Evolutionary conservation across 1,139 yeast genomes (phyloP), one percentile per base, ranked within the genome.

Genomic region (Scheffersomyces illinoinensis): DNA sequence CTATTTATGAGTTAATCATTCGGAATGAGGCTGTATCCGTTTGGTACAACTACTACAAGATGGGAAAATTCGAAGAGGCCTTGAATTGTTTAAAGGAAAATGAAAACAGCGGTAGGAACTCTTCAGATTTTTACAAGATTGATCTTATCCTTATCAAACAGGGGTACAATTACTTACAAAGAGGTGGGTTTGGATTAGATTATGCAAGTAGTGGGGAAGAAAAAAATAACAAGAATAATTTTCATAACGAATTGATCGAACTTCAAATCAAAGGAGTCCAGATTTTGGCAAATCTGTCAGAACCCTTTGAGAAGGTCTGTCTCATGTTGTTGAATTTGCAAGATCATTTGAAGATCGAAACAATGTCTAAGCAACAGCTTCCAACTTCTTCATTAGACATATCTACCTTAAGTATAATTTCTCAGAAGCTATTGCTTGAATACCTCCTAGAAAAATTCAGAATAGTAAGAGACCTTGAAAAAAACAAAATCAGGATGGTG

Each of bases 291-390:
- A 67, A 75, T 46, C 88, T 90, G 67, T 79, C 87, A 21, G 87
- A 84, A 58, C 87, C 93, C 0, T 84, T 93, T 68, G 97, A 92
- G 65, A 81, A 86, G 24, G 84, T 90, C 12, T 87, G 96, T 5
- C 72, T 91, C 48, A 79, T 81, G 74, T 81, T 92, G 50, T 72
- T 92, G 65, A 87, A 86, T 60, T 57, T 71, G 23, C 71, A 69
- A 56, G 65, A 55, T 52, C 39, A 48, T 47, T 18, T 23, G 47
- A 48, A 46, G 12, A 51, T 50, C 24, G 52, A 46, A 51, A 47
- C 24, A 18, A 46, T 47, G 8, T 23, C 43, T 10, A 21, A 39
- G 18, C 47, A 20, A 24, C 24, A n/a, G 18, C 43, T 33, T 33
- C 52, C 50, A n/a, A 18, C 39, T 5, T 8, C 50, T 3, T 21